Conservation (phyloP, 345 rosid genomes). For the Gossypium ekmanianum region DNA sequence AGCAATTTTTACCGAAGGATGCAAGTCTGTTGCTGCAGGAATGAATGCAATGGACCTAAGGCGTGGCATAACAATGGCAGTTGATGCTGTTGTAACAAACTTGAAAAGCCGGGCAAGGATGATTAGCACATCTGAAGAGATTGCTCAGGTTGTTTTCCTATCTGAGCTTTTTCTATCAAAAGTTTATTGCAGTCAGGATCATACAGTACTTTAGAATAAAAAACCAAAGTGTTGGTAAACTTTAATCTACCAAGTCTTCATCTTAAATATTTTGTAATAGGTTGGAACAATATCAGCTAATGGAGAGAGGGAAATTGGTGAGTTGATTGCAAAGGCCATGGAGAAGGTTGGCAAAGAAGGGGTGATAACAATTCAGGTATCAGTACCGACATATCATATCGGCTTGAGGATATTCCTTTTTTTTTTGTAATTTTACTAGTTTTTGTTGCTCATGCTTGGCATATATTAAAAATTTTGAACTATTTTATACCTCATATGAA, state of each 20-base stretch:
- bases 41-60: slow-evolving; percentile 95
- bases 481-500: not conserved
- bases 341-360: slow-evolving; percentile 99
- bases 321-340: slow-evolving; percentile 97
- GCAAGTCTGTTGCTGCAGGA: slow-evolving; percentile 97
- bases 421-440: not conserved
- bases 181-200: not conserved
- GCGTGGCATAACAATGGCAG: slow-evolving; percentile 92
- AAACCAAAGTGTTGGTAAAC: not conserved
- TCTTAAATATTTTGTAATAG: slow-evolving; percentile 22
- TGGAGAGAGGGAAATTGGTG: slow-evolving; percentile 98
- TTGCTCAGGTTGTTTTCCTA: slow-evolving; percentile 56
- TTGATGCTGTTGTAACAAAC: slow-evolving; percentile 77
- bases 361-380: slow-evolving; percentile 86
- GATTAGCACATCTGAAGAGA: slow-evolving; percentile 98
- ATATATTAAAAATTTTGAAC: not conserved
- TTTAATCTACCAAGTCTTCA: not conserved
- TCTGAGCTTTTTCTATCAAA: not conserved
- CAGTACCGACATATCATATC: not conserved
- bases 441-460: not conserved
- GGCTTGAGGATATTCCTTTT: not conserved
- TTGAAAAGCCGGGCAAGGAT: slow-evolving; percentile 87
- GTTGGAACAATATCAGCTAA: slow-evolving; percentile 98
- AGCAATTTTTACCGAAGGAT: slow-evolving; percentile 83
- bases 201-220: not conserved